phyloP scores from a whole-genome alignment of 768 basidiomycete species.

The Mycena sanguinolenta region DNA sequence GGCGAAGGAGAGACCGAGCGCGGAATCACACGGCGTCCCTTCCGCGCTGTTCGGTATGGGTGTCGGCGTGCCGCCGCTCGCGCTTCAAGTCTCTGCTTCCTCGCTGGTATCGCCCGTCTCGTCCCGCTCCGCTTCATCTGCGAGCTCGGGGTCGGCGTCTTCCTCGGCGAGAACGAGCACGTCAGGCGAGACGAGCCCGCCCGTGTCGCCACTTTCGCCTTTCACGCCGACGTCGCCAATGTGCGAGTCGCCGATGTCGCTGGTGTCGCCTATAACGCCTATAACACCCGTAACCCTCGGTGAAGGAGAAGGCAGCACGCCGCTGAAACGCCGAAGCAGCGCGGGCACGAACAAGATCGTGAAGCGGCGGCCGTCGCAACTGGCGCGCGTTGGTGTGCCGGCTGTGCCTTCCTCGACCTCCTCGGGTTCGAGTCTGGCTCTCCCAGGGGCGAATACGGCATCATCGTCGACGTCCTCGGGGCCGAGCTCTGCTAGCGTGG shows the following conservation, averaged over 20 bases:
- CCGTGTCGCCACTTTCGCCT: background rate
- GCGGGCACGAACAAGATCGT: background rate
- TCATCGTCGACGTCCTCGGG: too few relatives aligned
- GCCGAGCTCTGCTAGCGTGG: background rate
- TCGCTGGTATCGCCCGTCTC: background rate
- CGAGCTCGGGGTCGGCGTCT: background rate
- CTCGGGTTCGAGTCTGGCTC: too few relatives aligned
- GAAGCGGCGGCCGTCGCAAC: background rate
- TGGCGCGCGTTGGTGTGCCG: too few relatives aligned
- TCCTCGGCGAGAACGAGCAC: conserved; percentile 21
- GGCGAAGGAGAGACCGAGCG: too few relatives aligned
- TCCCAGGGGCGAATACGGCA: too few relatives aligned
- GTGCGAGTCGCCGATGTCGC: background rate
- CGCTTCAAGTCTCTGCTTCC: background rate
- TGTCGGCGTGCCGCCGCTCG: background rate
- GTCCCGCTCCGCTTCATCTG: background rate
- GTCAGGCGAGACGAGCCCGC: conserved; percentile 26
- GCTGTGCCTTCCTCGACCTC: too few relatives aligned
- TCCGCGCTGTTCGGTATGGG: background rate
- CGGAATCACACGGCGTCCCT: too few relatives aligned
- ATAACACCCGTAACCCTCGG: too few relatives aligned
- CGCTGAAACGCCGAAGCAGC: too few relatives aligned
- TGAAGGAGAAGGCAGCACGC: too few relatives aligned
- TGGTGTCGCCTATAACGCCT: background rate
- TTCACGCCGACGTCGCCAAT: too few relatives aligned